Base-by-base conservation (phyloP, 805 yeast species). In the Kodamaea hsintzibuensis region DNA sequence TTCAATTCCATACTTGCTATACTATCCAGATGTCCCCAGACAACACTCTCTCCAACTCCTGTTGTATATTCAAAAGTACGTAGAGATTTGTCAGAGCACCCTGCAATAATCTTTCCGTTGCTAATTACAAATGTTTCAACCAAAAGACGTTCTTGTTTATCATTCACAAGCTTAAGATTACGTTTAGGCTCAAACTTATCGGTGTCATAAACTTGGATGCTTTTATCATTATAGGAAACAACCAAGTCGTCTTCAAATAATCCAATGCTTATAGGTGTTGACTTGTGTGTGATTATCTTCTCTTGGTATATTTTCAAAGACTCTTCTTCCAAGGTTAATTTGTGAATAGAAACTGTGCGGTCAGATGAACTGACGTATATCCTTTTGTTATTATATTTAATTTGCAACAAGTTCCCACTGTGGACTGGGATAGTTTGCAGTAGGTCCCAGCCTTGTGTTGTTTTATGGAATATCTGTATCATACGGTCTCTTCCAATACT, bases 401-500 rank as follows among this genome's bases (percentile, higher is more conserved):
- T 60, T 30, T 74, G 73, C 8, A 76, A 50, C 10, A 84, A 64
- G 60, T 80, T 83, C 0, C 83, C 88, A 51, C 78, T 81, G 59
- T 83, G 89, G 5, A 77, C 70, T 1, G 81, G 79, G n/a, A 86
- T 60, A 0, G 91, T 86, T 60, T 85, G 88, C 45, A 77, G 64
- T 3, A 87, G 66, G 4, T 69, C 74, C 89, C 89, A 86, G 0
- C 50, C 27, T 4, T 17, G 58, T 2, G 46, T 51, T 2, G 22
- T 17, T 47, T 66, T 69, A 12, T 63, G 61, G 55, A 82, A 82
- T 0, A 85, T 62, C 62, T 85, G 90, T 30, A 85, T 77, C 74
- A 84, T 85, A 50, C 90, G 62, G 62, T 85, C 90, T 42, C 89
- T 67, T 1, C 87, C 81, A 25, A 80, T 78, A 40, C 82, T 77